These are phyloP conservation scores for Grigorovia yakushimaensis DNA, from an alignment of 805 yeast genomes.

Conservation along the genomic window DNA sequence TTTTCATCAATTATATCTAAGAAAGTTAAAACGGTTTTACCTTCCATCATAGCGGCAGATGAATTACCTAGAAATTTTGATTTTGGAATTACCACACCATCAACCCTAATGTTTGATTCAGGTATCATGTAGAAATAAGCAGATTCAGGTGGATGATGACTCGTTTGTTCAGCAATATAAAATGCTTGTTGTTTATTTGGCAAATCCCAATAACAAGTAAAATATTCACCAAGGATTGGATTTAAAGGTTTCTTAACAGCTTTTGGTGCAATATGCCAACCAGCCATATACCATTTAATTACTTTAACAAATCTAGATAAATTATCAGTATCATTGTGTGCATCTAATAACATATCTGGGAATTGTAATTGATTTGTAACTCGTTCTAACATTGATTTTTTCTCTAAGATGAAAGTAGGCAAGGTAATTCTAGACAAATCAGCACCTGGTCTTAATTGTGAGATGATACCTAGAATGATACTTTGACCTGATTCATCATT, in stretches of 20 bases:
- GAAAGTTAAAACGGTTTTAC: slow-evolving; percentile 62
- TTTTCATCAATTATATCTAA: slow-evolving; percentile 43
- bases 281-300: slow-evolving; percentile 82
- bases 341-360: slow-evolving; percentile 65
- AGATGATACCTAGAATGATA: slow-evolving; percentile 74
- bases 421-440: slow-evolving; percentile 85
- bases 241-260: slow-evolving; percentile 96
- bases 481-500: slow-evolving; percentile 85
- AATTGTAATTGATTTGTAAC: slow-evolving; percentile 80
- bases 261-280: slow-evolving; percentile 98
- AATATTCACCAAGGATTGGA: slow-evolving; percentile 88
- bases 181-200: slow-evolving; percentile 64
- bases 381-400: slow-evolving; percentile 93
- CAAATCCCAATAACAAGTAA: slow-evolving; percentile 86
- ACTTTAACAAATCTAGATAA: slow-evolving; percentile 62
- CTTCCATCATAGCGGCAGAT: slow-evolving; percentile 96
- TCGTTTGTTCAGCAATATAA: slow-evolving; percentile 87
- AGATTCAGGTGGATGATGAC: slow-evolving; percentile 98
- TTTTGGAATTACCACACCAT: slow-evolving; percentile 80
- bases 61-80: slow-evolving; percentile 90
- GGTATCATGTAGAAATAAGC: slow-evolving; percentile 87
- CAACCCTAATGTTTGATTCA: slow-evolving; percentile 68
- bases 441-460: slow-evolving; percentile 87
- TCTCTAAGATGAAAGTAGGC: slow-evolving; percentile 90
- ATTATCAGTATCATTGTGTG: slow-evolving; percentile 50